Evolutionary conservation across 331 rosid species (phyloP).

Genomic region (Malus hybrid): DNA sequence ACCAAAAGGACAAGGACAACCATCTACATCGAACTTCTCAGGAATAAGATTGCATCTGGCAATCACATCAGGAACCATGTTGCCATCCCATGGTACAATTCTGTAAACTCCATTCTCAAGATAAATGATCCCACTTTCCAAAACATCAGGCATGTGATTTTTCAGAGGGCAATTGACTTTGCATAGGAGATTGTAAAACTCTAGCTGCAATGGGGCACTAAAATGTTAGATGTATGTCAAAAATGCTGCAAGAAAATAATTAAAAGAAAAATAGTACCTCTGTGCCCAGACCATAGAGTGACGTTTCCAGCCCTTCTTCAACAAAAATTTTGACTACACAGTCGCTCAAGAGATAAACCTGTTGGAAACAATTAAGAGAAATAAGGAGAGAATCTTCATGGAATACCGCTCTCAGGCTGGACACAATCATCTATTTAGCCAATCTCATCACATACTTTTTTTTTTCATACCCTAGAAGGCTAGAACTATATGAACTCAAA

Average conservation of each 20-base stretch:
- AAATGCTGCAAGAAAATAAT: conserved; percentile 15
- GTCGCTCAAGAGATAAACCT: conserved; percentile 77
- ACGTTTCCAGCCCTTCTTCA: conserved; percentile 84
- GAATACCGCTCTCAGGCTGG: neutral
- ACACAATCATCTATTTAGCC: neutral
- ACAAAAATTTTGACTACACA: conserved; percentile 70
- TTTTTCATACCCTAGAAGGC: too few relatives aligned
- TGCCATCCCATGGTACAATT: conserved; percentile 80
- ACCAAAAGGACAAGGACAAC: conserved; percentile 68
- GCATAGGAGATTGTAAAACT: conserved; percentile 55
- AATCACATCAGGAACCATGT: conserved; percentile 55
- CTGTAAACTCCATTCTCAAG: conserved; percentile 56
- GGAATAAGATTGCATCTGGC: conserved; percentile 42
- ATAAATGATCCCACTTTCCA: conserved; percentile 73
- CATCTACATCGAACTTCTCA: conserved; percentile 27
- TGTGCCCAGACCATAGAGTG: conserved; percentile 79
- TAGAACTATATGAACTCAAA: too few relatives aligned
- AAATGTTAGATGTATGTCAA: conserved; percentile 24
- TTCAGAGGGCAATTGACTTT: conserved; percentile 60
- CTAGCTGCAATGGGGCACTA: conserved; percentile 52
- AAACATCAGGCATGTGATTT: conserved; percentile 59
- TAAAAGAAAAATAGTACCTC: conserved; percentile 50
- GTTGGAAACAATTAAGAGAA: conserved; percentile 19
- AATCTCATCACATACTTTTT: too few relatives aligned
- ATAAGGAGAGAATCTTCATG: conserved; percentile 4